phyloP scores from a whole-genome alignment of 345 rosid species.

The Mercurialis annua region DNA sequence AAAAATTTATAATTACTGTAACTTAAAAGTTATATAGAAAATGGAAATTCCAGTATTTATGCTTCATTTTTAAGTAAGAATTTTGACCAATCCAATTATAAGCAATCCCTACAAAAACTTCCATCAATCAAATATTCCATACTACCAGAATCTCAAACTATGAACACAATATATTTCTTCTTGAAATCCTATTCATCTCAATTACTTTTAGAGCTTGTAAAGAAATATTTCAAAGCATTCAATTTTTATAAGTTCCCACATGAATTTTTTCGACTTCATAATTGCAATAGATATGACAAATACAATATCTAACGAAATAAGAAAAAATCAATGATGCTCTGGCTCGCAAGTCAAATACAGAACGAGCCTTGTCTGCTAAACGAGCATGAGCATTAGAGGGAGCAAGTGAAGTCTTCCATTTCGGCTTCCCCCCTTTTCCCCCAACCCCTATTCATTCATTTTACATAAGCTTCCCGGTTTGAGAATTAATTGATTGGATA shows the following conservation, averaged over 20 bases:
- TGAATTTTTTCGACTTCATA: too few species aligned
- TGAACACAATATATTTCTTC: background rate
- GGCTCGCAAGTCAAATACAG: background rate
- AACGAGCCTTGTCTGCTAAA: too few species aligned
- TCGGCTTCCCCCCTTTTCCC: too few species aligned
- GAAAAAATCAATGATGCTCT: background rate
- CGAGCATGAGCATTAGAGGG: too few species aligned
- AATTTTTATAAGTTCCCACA: background rate
- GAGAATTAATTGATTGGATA: too few species aligned
- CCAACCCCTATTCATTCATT: too few species aligned
- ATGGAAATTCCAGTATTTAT: background rate
- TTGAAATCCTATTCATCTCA: background rate
- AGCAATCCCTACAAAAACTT: background rate
- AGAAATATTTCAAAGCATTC: background rate
- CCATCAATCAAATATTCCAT: background rate
- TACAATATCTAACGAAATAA: background rate
- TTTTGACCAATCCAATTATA: background rate
- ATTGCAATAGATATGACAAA: background rate
- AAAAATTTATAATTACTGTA: background rate
- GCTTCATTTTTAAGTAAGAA: background rate
- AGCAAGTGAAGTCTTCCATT: too few species aligned
- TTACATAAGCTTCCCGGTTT: too few species aligned
- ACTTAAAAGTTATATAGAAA: background rate
- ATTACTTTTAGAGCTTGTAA: background rate
- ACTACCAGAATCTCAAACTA: background rate